Conservation (phyloP, 352 stramenopile genomes). For the Globisporangium echinulatum region DNA sequence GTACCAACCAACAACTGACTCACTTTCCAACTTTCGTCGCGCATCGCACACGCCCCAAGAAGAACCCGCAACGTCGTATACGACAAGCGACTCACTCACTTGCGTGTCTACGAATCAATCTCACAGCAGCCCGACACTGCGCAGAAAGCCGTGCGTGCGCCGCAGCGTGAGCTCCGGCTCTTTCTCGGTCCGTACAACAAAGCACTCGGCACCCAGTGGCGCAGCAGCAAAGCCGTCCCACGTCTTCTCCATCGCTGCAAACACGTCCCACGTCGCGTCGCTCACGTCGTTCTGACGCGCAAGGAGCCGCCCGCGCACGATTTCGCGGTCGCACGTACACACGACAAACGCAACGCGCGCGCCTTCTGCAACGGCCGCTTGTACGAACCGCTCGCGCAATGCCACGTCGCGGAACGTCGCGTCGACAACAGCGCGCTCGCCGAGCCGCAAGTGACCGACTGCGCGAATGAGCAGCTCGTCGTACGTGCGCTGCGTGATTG, state of each 20-base stretch:
- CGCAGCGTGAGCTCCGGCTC: slow-evolving; percentile 57
- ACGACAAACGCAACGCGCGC: slow-evolving; percentile 44
- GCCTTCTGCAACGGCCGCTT: slow-evolving; percentile 35
- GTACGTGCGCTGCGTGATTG: slow-evolving; percentile 59
- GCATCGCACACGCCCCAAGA: too few species aligned
- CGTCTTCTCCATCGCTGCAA: too few species aligned
- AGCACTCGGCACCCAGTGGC: slow-evolving; percentile 30
- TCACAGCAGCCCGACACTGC: slow-evolving; percentile 35
- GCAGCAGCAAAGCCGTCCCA: too few species aligned
- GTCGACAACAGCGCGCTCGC: slow-evolving; percentile 52
- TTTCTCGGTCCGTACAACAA: slow-evolving; percentile 64
- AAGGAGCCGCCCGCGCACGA: slow-evolving; percentile 53
- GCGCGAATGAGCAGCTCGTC: slow-evolving; percentile 43
- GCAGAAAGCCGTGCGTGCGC: slow-evolving; percentile 46
- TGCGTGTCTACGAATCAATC: too few species aligned
- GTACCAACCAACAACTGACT: too few species aligned
- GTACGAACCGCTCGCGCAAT: slow-evolving; percentile 38
- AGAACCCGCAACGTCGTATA: too few species aligned
- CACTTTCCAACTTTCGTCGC: too few species aligned
- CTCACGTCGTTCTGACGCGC: slow-evolving; percentile 54
- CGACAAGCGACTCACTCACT: too few species aligned
- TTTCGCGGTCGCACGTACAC: slow-evolving; percentile 65
- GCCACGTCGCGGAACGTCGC: slow-evolving; percentile 48
- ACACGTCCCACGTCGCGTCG: slow-evolving; percentile 44
- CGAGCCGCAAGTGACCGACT: slow-evolving; percentile 29